Percentiles rank a stretch among this genome's conserved stretches.
phyloP scores from a whole-genome alignment of 2,329 filamentous ascomycete genomes.

The Colletotrichum camelliae region DNA sequence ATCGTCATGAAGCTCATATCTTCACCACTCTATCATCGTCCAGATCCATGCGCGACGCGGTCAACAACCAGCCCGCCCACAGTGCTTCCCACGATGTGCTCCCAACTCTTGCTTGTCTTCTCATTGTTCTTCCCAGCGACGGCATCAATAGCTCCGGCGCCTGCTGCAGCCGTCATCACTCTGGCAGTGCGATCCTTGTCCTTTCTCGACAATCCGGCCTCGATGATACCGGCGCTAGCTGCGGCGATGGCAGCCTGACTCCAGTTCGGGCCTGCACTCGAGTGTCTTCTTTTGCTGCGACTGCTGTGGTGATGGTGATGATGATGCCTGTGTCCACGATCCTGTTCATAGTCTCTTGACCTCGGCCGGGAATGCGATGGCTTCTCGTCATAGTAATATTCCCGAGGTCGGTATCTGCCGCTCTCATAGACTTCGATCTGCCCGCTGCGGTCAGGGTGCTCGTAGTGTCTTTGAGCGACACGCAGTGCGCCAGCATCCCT shows the following conservation, averaged over 20 bases:
- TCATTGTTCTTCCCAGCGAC: neutral
- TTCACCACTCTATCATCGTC: neutral
- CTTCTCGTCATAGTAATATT: neutral
- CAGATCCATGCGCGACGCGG: neutral
- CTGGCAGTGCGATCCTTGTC: conserved; percentile 1
- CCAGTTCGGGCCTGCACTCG: neutral
- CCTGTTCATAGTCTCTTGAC: neutral
- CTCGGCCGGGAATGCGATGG: neutral
- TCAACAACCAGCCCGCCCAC: neutral
- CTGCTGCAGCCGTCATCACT: conserved; percentile 11
- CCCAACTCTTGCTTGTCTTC: neutral
- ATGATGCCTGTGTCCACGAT: neutral
- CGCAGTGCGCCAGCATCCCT: neutral
- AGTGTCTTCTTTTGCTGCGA: neutral
- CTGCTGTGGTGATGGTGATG: neutral
- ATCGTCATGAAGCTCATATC: neutral
- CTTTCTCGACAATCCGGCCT: neutral
- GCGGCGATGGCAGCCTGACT: conserved; percentile 7
- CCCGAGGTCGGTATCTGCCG: neutral
- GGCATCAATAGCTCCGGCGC: neutral
- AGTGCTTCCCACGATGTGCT: neutral
- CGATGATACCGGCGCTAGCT: conserved; percentile 9
- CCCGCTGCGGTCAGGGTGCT: neutral
- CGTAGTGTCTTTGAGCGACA: neutral
- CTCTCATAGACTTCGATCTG: neutral